Evolutionary conservation across 228 moss, liverwort and hornwort species (phyloP).

Genomic region (Sphagnum magellanicum): DNA sequence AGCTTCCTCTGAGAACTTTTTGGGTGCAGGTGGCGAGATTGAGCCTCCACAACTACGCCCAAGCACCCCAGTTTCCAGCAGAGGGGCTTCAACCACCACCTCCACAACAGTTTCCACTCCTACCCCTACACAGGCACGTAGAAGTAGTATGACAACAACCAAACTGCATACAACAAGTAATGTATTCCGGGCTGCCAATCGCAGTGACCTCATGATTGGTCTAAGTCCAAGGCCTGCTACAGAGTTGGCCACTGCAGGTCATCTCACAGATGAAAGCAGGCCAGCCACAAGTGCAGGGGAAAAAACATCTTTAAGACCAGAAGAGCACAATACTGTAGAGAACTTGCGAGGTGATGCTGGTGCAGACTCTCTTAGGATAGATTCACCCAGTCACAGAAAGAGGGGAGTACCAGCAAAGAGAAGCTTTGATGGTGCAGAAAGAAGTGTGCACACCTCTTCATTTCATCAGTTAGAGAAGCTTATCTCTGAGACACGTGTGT

Average conservation of each 20-base stretch:
- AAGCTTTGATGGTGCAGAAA: conserved; percentile 52
- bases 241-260: conserved; percentile 28
- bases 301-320: conserved; percentile 32
- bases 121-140: conserved; percentile 35
- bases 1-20: too few relatives aligned
- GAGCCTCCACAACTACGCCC: conserved; percentile 39
- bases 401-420: conserved; percentile 40
- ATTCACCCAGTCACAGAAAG: conserved; percentile 36
- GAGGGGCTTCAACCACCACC: conserved; percentile 41
- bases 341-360: conserved; percentile 64
- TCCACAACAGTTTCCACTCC: conserved; percentile 37
- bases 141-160: conserved; percentile 62
- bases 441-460: conserved; percentile 29
- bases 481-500: conserved; percentile 32
- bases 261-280: conserved; percentile 36
- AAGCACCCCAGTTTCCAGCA: conserved; percentile 40
- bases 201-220: background rate
- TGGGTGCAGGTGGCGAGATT: conserved; percentile 61
- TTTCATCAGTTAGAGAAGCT: conserved; percentile 37
- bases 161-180: conserved; percentile 54
- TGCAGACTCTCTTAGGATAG: conserved; percentile 72
- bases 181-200: conserved; percentile 47
- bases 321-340: conserved; percentile 36
- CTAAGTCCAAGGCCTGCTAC: conserved; percentile 48
- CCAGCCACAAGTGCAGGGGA: conserved; percentile 34